Conservation (phyloP, 768 basidiomycete genomes). For the Clathrus columnatus region DNA sequence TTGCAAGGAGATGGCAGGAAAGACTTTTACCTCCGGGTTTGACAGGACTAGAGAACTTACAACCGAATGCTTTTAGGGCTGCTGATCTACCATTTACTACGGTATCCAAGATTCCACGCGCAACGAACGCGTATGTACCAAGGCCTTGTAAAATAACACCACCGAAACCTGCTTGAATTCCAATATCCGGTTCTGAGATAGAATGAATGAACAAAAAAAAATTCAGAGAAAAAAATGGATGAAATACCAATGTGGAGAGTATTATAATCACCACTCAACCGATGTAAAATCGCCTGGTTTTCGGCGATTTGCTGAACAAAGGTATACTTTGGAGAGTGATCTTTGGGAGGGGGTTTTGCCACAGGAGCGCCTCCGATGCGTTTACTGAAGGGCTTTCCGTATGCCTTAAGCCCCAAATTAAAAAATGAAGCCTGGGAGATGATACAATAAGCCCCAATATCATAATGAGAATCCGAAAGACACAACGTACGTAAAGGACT, state of each 20-base stretch:
- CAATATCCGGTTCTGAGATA: conserved; percentile 57
- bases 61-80: conserved; percentile 59
- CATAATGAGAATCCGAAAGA: neutral
- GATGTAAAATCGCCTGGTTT: conserved; percentile 57
- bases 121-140: conserved; percentile 73
- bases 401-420: conserved; percentile 59
- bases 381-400: conserved; percentile 54
- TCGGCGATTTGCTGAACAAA: conserved; percentile 50
- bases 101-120: conserved; percentile 60
- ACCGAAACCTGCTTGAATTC: conserved; percentile 68
- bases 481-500: conserved; percentile 11
- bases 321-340: conserved; percentile 45
- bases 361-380: conserved; percentile 45
- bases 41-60: conserved; percentile 75
- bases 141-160: conserved; percentile 83
- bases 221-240: no score
- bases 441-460: neutral
- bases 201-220: neutral
- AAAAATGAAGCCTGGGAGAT: conserved; percentile 48
- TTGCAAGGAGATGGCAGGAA: neutral
- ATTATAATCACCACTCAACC: conserved; percentile 76
- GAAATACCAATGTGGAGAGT: conserved; percentile 61
- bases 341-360: conserved; percentile 52
- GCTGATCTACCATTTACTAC: conserved; percentile 53
- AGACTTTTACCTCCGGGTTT: conserved; percentile 49